Base-by-base conservation (phyloP, 768 basidiomycete genomes). In the Leccinum rimulosum region DNA sequence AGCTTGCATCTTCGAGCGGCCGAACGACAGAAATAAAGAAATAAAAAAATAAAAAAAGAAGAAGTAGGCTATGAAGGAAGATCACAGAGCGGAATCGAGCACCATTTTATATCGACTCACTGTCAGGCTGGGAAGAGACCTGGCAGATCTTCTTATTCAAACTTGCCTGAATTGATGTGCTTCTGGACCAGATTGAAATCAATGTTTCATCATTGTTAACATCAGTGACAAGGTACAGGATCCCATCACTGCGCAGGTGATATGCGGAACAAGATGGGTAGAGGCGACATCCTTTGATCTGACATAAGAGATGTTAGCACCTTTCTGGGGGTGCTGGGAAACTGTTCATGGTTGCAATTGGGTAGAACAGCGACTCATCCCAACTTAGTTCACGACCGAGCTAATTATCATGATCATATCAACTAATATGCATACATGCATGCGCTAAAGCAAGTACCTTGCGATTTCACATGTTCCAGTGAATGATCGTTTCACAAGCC, bases 81-180 rank as follows among this genome's bases (percentile, higher is more conserved):
- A 7, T 28, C 11, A 28, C 4, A 6, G 53, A 17, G 17, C 19
- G 31, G 19, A 25, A 17, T 33, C 10, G 25, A 27, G 17, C 17
- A 15, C n/a, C 49, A 14, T 60, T 33, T 60, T 64, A 64, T 62
- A 64, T n/a, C 2, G 19, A 38, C 2, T 38, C 30, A 25, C 22
- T 30, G 1, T 50, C 15, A n/a, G n/a, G 27, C 47, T 31, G 50
- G 58, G 49, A 47, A 52, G 49, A 28, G 30, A 8, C n/a, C 40
- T n/a, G 38, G 53, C 40, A 53, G 35, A 33, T 33, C 31, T 33
- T 73, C 6, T 77, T 73, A 28, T 85, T 80, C n/a, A 72, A 50
- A 51, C 28, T n/a, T 10, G 11, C 10, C 73, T 25, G 76, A 27
- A 64, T 7, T 68, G 69, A 56, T 78, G 81, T 6, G 75, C 76